A percentile compares a stretch with the other conserved stretches of the same genome.
Evolutionary conservation across 148 eudicot genomes (phyloP).

Genomic region (Pharnaceum exiguum): DNA sequence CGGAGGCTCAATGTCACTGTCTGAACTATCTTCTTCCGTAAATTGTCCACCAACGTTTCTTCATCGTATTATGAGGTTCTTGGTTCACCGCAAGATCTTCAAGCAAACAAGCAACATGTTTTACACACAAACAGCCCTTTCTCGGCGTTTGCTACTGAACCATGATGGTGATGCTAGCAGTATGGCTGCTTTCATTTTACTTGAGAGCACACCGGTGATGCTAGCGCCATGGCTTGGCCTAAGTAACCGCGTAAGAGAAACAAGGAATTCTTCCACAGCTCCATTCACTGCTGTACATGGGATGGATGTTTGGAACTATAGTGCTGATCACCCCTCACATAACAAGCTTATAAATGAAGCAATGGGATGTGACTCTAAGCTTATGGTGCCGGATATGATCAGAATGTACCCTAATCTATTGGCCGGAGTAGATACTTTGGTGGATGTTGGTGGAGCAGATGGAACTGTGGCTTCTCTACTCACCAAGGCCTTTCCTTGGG

Average conservation of each 20-base stretch:
- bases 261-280: too few species aligned
- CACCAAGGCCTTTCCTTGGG: slow-evolving; percentile 45
- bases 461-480: slow-evolving; percentile 42
- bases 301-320: slow-evolving; percentile 43
- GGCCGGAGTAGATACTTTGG: slow-evolving; percentile 36
- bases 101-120: slow-evolving; percentile 14
- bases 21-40: slow-evolving; percentile 43
- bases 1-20: slow-evolving; percentile 37
- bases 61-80: slow-evolving; percentile 54
- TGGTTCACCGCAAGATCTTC: slow-evolving; percentile 39
- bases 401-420: slow-evolving; percentile 38
- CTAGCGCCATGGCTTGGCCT: slow-evolving; percentile 52
- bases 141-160: slow-evolving; percentile 35
- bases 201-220: slow-evolving; percentile 46
- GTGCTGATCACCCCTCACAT: slow-evolving; percentile 27
- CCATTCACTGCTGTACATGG: slow-evolving; percentile 49
- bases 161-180: slow-evolving; percentile 21
- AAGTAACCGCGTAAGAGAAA: slow-evolving; percentile 24
- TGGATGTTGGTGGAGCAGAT: slow-evolving; percentile 81
- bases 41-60: slow-evolving; percentile 32
- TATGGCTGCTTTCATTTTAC: slow-evolving; percentile 37
- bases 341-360: slow-evolving; percentile 58
- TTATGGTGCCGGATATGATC: slow-evolving; percentile 27
- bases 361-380: slow-evolving; percentile 54
- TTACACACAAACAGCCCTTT: slow-evolving; percentile 47